Percentiles rank a stretch among this genome's conserved stretches.
Evolutionary conservation across 208 protist genomes (phyloP).

Genomic region (Acanthamoeba castellanii): DNA sequence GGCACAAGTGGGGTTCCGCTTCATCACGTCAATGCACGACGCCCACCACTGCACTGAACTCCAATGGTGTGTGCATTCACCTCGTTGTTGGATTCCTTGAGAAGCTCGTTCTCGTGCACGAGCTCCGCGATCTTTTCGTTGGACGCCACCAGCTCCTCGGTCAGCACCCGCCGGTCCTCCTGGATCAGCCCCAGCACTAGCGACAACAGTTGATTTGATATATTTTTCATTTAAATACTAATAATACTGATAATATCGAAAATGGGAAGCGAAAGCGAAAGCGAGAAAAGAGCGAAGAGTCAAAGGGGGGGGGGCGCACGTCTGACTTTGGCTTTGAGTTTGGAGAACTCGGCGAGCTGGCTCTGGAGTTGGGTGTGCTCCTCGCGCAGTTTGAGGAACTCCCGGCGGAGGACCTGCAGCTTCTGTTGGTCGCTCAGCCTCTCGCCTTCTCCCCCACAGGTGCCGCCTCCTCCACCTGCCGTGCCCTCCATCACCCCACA

Average conservation of each 20-base stretch:
- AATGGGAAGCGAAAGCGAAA: neutral
- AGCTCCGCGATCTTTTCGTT: constrained; percentile 53
- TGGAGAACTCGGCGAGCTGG: constrained; percentile 6
- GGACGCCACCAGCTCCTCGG: neutral
- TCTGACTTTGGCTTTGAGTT: constrained; percentile 60
- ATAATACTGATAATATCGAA: no score
- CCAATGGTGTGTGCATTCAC: neutral
- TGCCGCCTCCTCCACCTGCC: no score
- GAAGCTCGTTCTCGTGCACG: constrained; percentile 7
- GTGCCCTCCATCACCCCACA: neutral
- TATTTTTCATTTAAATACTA: no score
- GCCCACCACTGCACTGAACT: neutral
- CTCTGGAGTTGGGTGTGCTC: constrained; percentile 34
- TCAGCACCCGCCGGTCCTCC: constrained; percentile 32
- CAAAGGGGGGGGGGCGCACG: neutral
- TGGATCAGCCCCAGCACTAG: constrained; percentile 6
- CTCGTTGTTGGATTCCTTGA: constrained; percentile 53
- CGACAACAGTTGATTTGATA: no score
- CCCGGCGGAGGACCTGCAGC: constrained; percentile 10
- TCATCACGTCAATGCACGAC: neutral
- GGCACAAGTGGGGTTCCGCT: neutral
- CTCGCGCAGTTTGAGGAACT: constrained; percentile 40
- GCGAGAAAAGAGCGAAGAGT: neutral
- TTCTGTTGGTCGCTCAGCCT: constrained; percentile 10
- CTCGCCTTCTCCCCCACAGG: neutral